phyloP scores from a whole-genome alignment of 768 basidiomycete species.

The Psilocybe tampanensis region DNA sequence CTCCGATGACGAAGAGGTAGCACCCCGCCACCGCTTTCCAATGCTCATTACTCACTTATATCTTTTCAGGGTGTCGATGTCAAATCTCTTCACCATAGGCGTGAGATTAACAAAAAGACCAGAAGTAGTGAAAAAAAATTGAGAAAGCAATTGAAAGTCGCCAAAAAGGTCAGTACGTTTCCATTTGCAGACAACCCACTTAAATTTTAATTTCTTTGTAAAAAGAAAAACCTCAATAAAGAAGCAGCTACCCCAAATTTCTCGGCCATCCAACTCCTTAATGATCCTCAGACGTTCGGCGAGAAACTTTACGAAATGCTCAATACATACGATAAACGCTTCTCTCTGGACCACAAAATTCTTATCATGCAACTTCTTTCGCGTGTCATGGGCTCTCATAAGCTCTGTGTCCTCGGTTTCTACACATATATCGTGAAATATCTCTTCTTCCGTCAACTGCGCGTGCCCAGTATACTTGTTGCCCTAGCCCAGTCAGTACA shows the following conservation, averaged over 20 bases:
- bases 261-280: constrained; percentile 87
- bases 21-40: constrained; percentile 16
- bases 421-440: constrained; percentile 97
- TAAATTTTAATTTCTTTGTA: background rate
- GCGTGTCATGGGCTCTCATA: constrained; percentile 91
- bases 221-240: constrained; percentile 38
- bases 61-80: constrained; percentile 60
- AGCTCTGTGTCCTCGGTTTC: constrained; percentile 90
- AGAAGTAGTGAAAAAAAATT: constrained; percentile 82
- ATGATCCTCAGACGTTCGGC: constrained; percentile 94
- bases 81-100: constrained; percentile 77
- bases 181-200: background rate
- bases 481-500: constrained; percentile 94
- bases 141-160: constrained; percentile 67
- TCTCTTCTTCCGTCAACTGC: constrained; percentile 88
- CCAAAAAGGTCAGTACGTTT: constrained; percentile 62
- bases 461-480: constrained; percentile 91
- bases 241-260: constrained; percentile 63
- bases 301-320: constrained; percentile 91
- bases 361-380: constrained; percentile 96
- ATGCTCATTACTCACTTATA: background rate
- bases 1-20: constrained; percentile 72
- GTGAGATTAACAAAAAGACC: constrained; percentile 94
- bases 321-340: constrained; percentile 88
- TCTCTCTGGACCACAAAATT: constrained; percentile 95